A percentile compares a stretch with the other conserved stretches of the same genome.
Evolutionary conservation across 1,139 yeast genomes (phyloP).

Genomic region (Meyerozyma smithsonii): DNA sequence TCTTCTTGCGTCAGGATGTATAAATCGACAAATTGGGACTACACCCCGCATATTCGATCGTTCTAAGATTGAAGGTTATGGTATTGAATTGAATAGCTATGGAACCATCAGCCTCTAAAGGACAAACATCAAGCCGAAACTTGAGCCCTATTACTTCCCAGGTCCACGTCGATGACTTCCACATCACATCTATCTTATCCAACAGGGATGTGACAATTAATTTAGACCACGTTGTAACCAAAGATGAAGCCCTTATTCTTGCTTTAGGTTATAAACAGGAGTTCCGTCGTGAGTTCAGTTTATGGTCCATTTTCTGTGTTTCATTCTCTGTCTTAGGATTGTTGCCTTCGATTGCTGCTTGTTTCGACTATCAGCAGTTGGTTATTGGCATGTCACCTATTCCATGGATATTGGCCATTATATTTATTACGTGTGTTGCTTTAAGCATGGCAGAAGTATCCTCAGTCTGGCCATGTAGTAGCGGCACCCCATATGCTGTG

Average conservation of each 20-base stretch:
- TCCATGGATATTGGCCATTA: slow-evolving; percentile 51
- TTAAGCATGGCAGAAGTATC: slow-evolving; percentile 45
- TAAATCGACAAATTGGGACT: background rate
- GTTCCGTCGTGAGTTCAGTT: slow-evolving; percentile 62
- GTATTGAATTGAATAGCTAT: background rate
- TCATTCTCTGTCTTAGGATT: slow-evolving; percentile 71
- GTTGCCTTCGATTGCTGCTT: slow-evolving; percentile 64
- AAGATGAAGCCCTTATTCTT: slow-evolving; percentile 53
- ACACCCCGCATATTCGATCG: background rate
- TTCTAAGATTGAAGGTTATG: background rate
- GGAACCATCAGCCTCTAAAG: background rate
- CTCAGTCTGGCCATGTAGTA: slow-evolving; percentile 43
- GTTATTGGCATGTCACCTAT: slow-evolving; percentile 51
- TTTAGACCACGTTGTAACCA: slow-evolving; percentile 43
- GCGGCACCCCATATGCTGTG: slow-evolving; percentile 49
- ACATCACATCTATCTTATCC: slow-evolving; percentile 37
- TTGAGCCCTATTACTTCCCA: slow-evolving; percentile 29
- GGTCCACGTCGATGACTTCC: slow-evolving; percentile 37
- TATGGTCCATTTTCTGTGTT: slow-evolving; percentile 60
- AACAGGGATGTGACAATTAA: slow-evolving; percentile 35
- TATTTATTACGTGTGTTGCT: slow-evolving; percentile 49
- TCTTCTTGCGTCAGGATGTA: background rate
- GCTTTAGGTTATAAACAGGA: slow-evolving; percentile 74
- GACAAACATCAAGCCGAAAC: slow-evolving; percentile 3
- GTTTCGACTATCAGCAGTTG: slow-evolving; percentile 48